Base-by-base conservation (phyloP, 306 rosid genomes). In the Quercus suber region DNA sequence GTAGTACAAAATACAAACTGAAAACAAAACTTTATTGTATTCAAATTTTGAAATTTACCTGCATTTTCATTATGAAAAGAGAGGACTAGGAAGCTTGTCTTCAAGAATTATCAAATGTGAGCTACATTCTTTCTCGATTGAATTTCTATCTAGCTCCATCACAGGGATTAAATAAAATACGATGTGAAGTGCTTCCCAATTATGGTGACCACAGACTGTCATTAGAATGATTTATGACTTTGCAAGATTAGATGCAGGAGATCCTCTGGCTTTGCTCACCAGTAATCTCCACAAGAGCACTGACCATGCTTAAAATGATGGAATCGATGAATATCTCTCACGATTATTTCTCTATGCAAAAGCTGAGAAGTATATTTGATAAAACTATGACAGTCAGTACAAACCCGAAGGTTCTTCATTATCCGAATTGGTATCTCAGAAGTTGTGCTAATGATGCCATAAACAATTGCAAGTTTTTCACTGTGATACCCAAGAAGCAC, bases 231-330 rank as follows among this genome's bases (percentile, higher is more conserved):
- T 53, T 76, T 35, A 65, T 55, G 80, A 76, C 52, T 73, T 56
- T 33, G 73, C 76, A 49, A 52, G 69, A 35, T 23, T 20, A 41
- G 35, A 65, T 25, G 7, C 8, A 9, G 30, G 30, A 59, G 41
- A 74, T 23, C 13, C 51, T 81, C 53, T 17, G 65, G 7, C 65
- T 77, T 52, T 74, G 27, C 64, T 93, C 86, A 92, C 97, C 94
- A 94, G 85, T 84, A 88, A 85, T 94, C 92, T 85, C 92, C 88
- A 77, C 92, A 94, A 71, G 97, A 88, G 82, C 96, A 92, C 75
- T 59, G 43, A 2, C 96, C 94, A 3, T 89, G 78, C 83, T 78
- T 90, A 74, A 90, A 94, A 80, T 80, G 92, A 83, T 90, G 97
- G 82, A 89, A 92, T 70, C 94, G 84, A 81, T 86, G 87, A 73